Percentiles rank a stretch among this genome's conserved stretches.
Conservation (phyloP, 2,329 filamentous ascomycete species). For the Geosmithia flava region DNA sequence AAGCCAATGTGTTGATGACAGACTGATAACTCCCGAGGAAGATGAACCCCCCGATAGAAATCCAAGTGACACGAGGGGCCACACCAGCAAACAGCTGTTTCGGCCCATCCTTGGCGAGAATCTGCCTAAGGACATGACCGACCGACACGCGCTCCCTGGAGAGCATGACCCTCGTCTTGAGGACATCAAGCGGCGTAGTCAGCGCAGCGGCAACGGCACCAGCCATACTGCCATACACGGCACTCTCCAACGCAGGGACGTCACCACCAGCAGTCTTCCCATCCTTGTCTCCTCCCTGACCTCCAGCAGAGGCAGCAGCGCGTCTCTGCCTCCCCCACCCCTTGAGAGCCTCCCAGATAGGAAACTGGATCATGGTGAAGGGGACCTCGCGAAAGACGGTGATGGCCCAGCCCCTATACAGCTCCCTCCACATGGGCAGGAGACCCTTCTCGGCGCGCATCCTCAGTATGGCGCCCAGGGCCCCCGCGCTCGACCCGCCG, state of each 20-base stretch:
- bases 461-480: slow-evolving; percentile 58
- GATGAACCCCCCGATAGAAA: slow-evolving; percentile 84
- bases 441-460: slow-evolving; percentile 24
- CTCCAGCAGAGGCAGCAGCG: background rate
- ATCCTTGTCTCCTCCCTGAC: background rate
- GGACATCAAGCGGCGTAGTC: slow-evolving; percentile 88
- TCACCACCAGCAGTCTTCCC: too few species aligned
- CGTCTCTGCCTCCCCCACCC: slow-evolving; percentile 41
- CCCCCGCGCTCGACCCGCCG: slow-evolving; percentile 53
- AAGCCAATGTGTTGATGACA: slow-evolving; percentile 59
- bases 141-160: slow-evolving; percentile 54
- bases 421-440: slow-evolving; percentile 57
- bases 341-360: slow-evolving; percentile 92
- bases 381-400: slow-evolving; percentile 94
- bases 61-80: slow-evolving; percentile 84
- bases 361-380: slow-evolving; percentile 95
- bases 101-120: slow-evolving; percentile 52
- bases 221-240: slow-evolving; percentile 69
- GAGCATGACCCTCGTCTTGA: slow-evolving; percentile 96
- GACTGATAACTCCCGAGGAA: slow-evolving; percentile 92
- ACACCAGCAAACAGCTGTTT: slow-evolving; percentile 63
- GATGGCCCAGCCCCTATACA: slow-evolving; percentile 86
- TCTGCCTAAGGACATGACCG: slow-evolving; percentile 45
- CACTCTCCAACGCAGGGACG: slow-evolving; percentile 66
- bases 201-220: slow-evolving; percentile 77